phyloP scores from a whole-genome alignment of 768 basidiomycete genomes.

The Mycena maculata region DNA sequence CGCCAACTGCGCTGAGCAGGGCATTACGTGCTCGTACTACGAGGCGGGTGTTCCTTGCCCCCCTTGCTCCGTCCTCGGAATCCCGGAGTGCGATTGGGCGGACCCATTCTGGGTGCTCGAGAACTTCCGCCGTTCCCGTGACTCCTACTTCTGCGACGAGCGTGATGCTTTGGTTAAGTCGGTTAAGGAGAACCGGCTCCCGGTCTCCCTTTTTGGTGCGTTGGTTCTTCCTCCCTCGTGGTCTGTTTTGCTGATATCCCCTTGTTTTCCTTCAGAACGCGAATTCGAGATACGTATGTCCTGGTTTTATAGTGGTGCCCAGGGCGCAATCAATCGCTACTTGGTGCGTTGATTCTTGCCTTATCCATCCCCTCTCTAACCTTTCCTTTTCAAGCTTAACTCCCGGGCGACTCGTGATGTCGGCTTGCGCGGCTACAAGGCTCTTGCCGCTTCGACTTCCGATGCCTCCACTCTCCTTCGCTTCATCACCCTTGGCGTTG shows the following conservation, averaged over 20 bases:
- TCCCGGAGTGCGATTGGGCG: conserved; percentile 1
- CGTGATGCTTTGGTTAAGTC: neutral
- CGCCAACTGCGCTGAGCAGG: conserved; percentile 2
- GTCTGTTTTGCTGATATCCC: neutral
- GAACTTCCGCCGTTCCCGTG: neutral
- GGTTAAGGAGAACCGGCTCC: neutral
- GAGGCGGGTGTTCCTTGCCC: conserved; percentile 13
- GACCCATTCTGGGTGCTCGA: neutral
- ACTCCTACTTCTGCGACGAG: neutral
- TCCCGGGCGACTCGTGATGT: neutral
- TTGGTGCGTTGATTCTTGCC: neutral
- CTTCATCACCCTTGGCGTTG: neutral
- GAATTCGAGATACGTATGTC: neutral
- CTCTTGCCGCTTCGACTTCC: neutral
- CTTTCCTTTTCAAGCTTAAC: neutral
- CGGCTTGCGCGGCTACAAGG: neutral
- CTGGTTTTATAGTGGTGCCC: neutral
- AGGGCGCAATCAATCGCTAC: conserved; percentile 1
- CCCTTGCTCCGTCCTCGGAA: neutral
- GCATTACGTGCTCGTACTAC: neutral
- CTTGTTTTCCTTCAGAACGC: neutral
- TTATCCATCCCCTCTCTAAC: neutral
- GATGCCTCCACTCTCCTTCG: neutral
- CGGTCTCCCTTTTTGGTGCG: conserved; percentile 7
- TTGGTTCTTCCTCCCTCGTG: neutral